Evolutionary conservation across 1,284 basidiomycete species (phyloP).

Genomic region (Cryptococcus sp.): DNA sequence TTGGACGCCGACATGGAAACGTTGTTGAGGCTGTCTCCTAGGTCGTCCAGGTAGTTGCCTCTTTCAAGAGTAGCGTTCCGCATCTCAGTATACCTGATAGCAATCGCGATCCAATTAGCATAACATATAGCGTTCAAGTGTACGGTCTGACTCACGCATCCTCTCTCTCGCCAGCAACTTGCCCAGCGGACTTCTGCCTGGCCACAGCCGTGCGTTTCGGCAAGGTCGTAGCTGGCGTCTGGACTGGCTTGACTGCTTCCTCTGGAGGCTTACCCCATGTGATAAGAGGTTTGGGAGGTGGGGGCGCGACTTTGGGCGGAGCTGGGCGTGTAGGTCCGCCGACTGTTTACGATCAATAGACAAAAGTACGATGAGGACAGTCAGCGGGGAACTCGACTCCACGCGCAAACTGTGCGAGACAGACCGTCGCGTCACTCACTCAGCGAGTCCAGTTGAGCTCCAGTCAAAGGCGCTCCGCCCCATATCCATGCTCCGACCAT

Average conservation of each 20-base stretch:
- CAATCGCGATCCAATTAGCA: neutral
- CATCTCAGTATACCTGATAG: conserved; percentile 45
- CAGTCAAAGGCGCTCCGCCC: conserved; percentile 51
- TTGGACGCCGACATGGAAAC: conserved; percentile 38
- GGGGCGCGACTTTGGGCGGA: conserved; percentile 31
- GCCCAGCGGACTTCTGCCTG: conserved; percentile 25
- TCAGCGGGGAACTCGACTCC: neutral
- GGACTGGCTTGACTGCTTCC: conserved; percentile 20
- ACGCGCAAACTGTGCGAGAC: neutral
- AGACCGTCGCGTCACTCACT: conserved; percentile 23
- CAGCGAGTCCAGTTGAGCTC: conserved; percentile 47
- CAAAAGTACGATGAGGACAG: no score
- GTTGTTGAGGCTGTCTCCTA: conserved; percentile 43
- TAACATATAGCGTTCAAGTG: no score
- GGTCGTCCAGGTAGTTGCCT: conserved; percentile 36
- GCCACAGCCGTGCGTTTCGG: conserved; percentile 34
- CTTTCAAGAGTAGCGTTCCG: conserved; percentile 37
- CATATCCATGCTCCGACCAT: conserved; percentile 51
- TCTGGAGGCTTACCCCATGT: conserved; percentile 47
- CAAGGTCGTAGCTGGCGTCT: conserved; percentile 17
- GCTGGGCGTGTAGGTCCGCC: conserved; percentile 49
- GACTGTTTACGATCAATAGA: conserved; percentile 34
- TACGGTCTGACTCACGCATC: conserved; percentile 33
- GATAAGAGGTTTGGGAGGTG: conserved; percentile 44
- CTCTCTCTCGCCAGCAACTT: conserved; percentile 39